Evolutionary conservation across 176 grass and related monocot genomes (phyloP), one percentile per base, ranked within the genome.

Genomic region (Dactylis glomerata): DNA sequence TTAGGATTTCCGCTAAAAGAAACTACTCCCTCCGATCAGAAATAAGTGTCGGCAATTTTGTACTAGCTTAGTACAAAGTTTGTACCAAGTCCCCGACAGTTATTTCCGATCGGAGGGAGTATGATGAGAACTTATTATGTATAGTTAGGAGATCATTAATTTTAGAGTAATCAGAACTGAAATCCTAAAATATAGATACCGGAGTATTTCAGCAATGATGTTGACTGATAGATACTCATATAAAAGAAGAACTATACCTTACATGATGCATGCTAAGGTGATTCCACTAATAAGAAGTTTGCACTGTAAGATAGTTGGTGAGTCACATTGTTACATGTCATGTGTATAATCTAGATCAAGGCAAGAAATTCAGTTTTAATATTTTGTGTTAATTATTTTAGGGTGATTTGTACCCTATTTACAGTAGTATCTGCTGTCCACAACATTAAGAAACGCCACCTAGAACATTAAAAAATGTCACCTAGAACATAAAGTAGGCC

Each of bases 401-500:
- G 61, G 22, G 77, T 1, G 23, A 89, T 77, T 24, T 20, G 3
- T 82, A 66, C 56, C 78, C 57, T 32, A 46, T 56, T 40, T 86
- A 44, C 5, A 11, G 64, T 70, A 73, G 22, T 46, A 56, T 67
- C 45, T 84, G 22, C 27, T 15, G 32, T 58, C 22, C 22, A 56
- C 70, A 68, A 58, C 52, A 24, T 20, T 20, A 37, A 37, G 24
- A 77, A 69, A 5, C n/a, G 68, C 46, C 30, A 34, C 72, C 30
- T 57, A 77, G 10, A 88, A 27, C 6, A 47, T 72, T n/a, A n/a
- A n/a, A n/a, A n/a, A 69, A 2, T 15, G 68, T 57, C 30, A 34
- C 72, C 30, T 57, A 77, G 10, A 88, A 27, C 6, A 47, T 72
- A 30, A 68, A 82, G n/a, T 77, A 87, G 22, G 14, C 27, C 26